Conservation (phyloP, 352 stramenopile species). For the Phytophthora ohioensis region DNA sequence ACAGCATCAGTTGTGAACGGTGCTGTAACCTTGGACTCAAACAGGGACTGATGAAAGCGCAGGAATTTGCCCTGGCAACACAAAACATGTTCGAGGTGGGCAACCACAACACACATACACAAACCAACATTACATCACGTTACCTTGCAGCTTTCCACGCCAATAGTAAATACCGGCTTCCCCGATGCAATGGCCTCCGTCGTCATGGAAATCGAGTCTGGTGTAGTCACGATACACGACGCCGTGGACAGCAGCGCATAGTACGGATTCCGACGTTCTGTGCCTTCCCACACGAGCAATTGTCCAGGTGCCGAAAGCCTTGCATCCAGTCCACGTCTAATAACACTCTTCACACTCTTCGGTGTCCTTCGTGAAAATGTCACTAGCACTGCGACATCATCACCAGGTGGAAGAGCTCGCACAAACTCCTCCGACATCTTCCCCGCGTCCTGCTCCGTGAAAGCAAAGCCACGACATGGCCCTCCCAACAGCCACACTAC, state of each 20-base stretch:
- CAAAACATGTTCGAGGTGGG: neutral
- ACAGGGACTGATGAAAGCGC: constrained; percentile 58
- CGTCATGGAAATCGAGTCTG: constrained; percentile 85
- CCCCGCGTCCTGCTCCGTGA: constrained; percentile 43
- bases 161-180: constrained; percentile 66
- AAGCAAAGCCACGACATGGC: constrained; percentile 69
- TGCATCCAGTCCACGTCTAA: constrained; percentile 35
- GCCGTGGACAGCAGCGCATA: constrained; percentile 62
- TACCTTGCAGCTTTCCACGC: constrained; percentile 56
- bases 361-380: constrained; percentile 80
- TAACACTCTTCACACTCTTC: constrained; percentile 41
- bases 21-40: constrained; percentile 37
- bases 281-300: constrained; percentile 63
- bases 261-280: constrained; percentile 67
- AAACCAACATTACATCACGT: neutral
- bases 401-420: constrained; percentile 12
- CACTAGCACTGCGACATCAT: constrained; percentile 53
- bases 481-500: constrained; percentile 72
- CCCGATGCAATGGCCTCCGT: constrained; percentile 72
- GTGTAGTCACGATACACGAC: constrained; percentile 68
- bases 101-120: neutral
- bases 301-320: constrained; percentile 32
- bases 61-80: constrained; percentile 56
- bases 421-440: constrained; percentile 59
- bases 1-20: constrained; percentile 38